A percentile compares a stretch with the other conserved stretches of the same genome.
Evolutionary conservation across 306 rosid species (phyloP).

Genomic region (Dicorynia guianensis): DNA sequence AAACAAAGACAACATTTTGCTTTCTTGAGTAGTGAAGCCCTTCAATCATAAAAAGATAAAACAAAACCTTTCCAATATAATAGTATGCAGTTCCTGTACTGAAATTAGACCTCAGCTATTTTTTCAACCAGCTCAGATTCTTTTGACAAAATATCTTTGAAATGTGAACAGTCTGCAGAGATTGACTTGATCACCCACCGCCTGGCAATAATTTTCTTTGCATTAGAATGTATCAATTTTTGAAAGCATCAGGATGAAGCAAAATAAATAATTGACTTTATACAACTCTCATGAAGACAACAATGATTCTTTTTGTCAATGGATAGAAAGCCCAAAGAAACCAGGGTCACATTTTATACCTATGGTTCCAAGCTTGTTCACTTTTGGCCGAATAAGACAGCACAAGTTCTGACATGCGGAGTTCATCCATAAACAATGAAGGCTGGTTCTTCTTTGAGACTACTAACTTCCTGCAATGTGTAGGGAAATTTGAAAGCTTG

Average conservation of each 20-base stretch:
- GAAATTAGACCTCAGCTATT: conserved; percentile 86
- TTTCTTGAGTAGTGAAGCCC: conserved; percentile 18
- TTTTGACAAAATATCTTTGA: conserved; percentile 72
- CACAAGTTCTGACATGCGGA: conserved; percentile 71
- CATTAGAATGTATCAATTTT: conserved; percentile 38
- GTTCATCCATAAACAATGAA: conserved; percentile 64
- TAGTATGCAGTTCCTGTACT: conserved; percentile 51
- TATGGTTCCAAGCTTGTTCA: conserved; percentile 90
- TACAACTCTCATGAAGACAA: conserved; percentile 27
- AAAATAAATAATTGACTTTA: conserved; percentile 18
- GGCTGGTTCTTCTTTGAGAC: conserved; percentile 55
- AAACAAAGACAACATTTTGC: conserved; percentile 11
- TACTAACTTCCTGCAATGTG: conserved; percentile 63
- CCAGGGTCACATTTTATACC: conserved; percentile 59
- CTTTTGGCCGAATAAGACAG: conserved; percentile 85
- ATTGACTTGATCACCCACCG: conserved; percentile 91
- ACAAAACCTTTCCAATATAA: conserved; percentile 50
- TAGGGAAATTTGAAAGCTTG: conserved; percentile 5
- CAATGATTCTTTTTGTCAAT: conserved; percentile 27
- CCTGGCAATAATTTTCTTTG: conserved; percentile 58
- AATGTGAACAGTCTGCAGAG: conserved; percentile 62
- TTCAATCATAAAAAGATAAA: conserved; percentile 33
- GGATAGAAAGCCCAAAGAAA: conserved; percentile 19
- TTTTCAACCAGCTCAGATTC: conserved; percentile 97
- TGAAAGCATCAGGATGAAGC: conserved; percentile 32